Evolutionary conservation across 108 stramenopile genomes (phyloP), one percentile per base, ranked within the genome.

Genomic region (Schizochytrium sp.): DNA sequence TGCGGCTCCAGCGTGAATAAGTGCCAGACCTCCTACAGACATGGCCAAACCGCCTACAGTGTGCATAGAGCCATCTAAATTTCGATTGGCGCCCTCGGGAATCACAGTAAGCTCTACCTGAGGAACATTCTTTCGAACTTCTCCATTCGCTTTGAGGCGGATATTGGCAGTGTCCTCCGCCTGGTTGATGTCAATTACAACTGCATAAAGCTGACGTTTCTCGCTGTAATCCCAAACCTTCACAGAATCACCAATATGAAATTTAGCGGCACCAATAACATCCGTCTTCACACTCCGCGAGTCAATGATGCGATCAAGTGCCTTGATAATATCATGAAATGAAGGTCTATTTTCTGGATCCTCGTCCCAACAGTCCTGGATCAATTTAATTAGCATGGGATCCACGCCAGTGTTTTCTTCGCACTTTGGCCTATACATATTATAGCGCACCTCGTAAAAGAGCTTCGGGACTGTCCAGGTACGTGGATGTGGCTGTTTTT

Each of bases 371-470:
- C 73, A 83, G 7, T 15, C 4, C 49, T 19, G 73, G 8, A 83
- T 53, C 4, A 83, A 19, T 46, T 83, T 19, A 46, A 83, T 4
- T 8, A 83, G 19, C 4, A 28, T 12, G 4, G 13, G 4, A 50
- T 83, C 73, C 5, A 83, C 17, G 15, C 50, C 50, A 53, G 19
- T 50, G 28, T 7, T 7, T 4, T 47, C 49, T 38, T 83, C 73
- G 73, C 47, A 38, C 17, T 7, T 46, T 0, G 73, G 73, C 4
- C 73, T 46, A 50, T 15, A 83, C 46, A 13, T 47, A 19, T 83
- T 83, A 0, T 83, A 53, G 8, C 73, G 28, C 44, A 83, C 73
- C 50, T 83, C 73, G 73, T 53, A 83, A 83, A 83, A 83, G 49
- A 83, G 73, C 19, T 53, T 47, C 10, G 73, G 73, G 0, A 83